Base-by-base conservation (phyloP, 148 eudicot genomes). In the Camellia japonica region DNA sequence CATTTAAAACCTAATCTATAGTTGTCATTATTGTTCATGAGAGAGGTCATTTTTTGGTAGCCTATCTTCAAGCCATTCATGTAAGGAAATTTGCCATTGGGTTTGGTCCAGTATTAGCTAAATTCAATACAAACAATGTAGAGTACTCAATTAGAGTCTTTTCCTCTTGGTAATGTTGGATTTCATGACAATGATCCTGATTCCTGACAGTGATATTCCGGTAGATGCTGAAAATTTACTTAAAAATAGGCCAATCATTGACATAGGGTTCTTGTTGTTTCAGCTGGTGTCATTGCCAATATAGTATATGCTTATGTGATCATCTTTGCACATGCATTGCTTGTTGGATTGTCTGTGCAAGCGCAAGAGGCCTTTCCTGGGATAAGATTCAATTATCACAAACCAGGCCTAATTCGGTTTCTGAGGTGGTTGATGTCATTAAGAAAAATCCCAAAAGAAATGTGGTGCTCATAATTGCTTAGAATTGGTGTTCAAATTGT, bases 131-230 rank as follows among this genome's bases (percentile, higher is more conserved):
- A 93, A 93, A 93, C 16, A 93, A 93, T 84, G 98, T 95, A 5
- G 98, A 95, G 87, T 95, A 92, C 68, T 93, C 98, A 4, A 59
- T 95, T 79, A 87, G 98, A 81, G 97, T 30, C 98, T 23, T 86
- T 95, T 85, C 98, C 97, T 51, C 91, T 95, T n/a, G 97, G 97
- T 75, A 97, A 97, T 0, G 98, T 95, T 84, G 98, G 94, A 3
- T 93, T 93, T 80, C 98, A 97, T 73, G 98, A 95, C 90, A 95
- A 95, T 90, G 98, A 95, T 79, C 96, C 98, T 11, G 97, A 95
- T 43, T 30, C 38, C 38, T 30, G 38, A 30, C 1, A 95, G 94
- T 82, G 92, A 90, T 75, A 95, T 95, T 46, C 97, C 97, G 2
- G 85, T 87, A 3, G 94, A 95, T 89, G 98, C 93, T 88, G 88